A percentile compares a stretch with the other conserved stretches of the same genome.
These are phyloP conservation scores for Mycena maculata DNA, from an alignment of 768 basidiomycete species.

Conservation along the genomic window DNA sequence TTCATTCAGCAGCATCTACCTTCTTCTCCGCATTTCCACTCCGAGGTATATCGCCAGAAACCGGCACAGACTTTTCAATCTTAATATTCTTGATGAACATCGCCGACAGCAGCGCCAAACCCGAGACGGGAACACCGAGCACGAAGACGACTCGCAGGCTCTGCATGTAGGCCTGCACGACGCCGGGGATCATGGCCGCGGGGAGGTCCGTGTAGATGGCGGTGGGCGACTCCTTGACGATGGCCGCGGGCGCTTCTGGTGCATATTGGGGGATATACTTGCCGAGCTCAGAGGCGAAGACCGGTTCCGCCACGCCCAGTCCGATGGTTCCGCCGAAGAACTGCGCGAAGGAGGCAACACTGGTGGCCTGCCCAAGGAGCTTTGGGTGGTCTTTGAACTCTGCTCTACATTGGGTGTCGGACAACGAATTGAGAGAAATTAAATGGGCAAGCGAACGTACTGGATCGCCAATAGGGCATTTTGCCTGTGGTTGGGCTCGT, in stretches of 20 bases:
- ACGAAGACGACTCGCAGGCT: not conserved
- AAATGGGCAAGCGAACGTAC: not conserved
- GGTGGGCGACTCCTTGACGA: conserved; percentile 17
- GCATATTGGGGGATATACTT: conserved; percentile 17
- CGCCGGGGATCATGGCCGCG: not conserved
- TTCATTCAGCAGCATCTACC: too few relatives aligned
- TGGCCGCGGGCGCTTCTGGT: conserved; percentile 11
- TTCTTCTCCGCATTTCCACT: too few relatives aligned
- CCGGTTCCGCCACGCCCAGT: conserved; percentile 24
- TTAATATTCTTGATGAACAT: conserved; percentile 2
- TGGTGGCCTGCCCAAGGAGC: conserved; percentile 23
- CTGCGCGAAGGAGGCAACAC: conserved; percentile 21
- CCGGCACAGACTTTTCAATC: not conserved
- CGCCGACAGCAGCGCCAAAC: not conserved
- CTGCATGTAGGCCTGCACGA: not conserved
- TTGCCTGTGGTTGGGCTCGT: too few relatives aligned
- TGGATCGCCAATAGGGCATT: conserved; percentile 21
- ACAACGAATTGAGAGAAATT: not conserved
- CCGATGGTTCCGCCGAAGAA: conserved; percentile 27
- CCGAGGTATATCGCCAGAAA: too few relatives aligned
- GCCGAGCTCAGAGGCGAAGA: conserved; percentile 18
- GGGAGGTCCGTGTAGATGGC: conserved; percentile 24
- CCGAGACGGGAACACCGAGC: not conserved
- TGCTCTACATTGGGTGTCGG: conserved; percentile 1
- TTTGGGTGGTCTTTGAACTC: conserved; percentile 22